phyloP scores from a whole-genome alignment of 345 rosid species.

The Kernera saxatilis region DNA sequence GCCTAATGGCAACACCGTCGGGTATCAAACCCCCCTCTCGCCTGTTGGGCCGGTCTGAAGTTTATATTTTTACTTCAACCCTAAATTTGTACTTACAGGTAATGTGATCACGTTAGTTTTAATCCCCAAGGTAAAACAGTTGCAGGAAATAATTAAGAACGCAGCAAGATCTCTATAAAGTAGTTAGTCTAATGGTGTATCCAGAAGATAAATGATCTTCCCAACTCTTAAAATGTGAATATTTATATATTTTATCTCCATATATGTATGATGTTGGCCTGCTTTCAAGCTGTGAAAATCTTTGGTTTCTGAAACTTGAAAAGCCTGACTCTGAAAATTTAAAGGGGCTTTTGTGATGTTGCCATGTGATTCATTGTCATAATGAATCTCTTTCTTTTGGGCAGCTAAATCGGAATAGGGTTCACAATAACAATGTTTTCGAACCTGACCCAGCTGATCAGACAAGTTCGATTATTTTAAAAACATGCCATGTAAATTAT shows the following conservation, averaged over 20 bases:
- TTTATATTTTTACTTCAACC: conserved; percentile 29
- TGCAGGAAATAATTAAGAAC: conserved; percentile 20
- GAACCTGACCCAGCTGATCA: background rate
- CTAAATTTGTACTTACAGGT: conserved; percentile 23
- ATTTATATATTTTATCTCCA: conserved; percentile 8
- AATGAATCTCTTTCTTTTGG: conserved; percentile 15
- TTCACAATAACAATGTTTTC: conserved; percentile 1
- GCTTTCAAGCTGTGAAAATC: conserved; percentile 18
- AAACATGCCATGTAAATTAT: background rate
- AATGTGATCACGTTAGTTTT: conserved; percentile 17
- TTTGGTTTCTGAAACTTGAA: conserved; percentile 13
- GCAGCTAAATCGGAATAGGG: conserved; percentile 3
- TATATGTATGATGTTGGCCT: background rate
- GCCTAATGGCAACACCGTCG: conserved; percentile 27
- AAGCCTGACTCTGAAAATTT: background rate
- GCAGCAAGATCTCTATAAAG: conserved; percentile 14
- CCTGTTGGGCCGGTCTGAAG: conserved; percentile 70
- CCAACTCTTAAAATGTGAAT: conserved; percentile 28
- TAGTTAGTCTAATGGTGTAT: conserved; percentile 25
- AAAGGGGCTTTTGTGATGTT: background rate
- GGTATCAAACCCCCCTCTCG: conserved; percentile 46
- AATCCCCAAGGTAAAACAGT: conserved; percentile 14
- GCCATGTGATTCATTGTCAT: conserved; percentile 22
- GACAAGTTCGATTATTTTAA: background rate
- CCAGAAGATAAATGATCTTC: background rate